phyloP scores from a whole-genome alignment of 129 eudicot species.

The Kitagawia praeruptora region DNA sequence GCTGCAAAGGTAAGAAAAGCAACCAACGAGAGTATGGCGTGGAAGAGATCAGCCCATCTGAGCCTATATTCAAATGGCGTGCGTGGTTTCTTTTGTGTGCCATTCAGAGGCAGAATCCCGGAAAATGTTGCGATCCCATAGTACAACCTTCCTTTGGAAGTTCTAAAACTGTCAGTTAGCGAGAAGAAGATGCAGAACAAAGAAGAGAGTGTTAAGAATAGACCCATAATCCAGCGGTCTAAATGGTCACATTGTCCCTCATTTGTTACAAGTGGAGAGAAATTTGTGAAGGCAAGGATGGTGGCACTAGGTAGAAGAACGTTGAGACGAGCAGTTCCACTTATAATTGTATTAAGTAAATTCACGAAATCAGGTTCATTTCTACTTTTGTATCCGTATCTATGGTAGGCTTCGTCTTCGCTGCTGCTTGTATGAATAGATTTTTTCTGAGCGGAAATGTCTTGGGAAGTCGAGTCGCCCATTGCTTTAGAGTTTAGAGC shows the following conservation, averaged over 20 bases:
- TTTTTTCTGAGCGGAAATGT: not conserved
- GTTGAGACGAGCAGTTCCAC: constrained; percentile 7
- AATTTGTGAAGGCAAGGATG: not conserved
- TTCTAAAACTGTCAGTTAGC: not conserved
- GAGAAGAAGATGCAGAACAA: constrained; percentile 3
- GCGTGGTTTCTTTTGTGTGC: not conserved
- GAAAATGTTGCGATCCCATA: constrained; percentile 2
- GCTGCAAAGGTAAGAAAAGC: constrained; percentile 4
- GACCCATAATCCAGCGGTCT: not conserved
- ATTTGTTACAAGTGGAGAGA: too few relatives aligned
- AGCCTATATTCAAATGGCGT: not conserved
- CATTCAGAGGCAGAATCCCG: not conserved
- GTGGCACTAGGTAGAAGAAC: constrained; percentile 2
- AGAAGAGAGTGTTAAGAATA: not conserved
- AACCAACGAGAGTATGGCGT: not conserved
- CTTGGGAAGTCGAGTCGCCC: not conserved
- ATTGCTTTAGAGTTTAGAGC: not conserved
- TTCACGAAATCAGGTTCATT: not conserved
- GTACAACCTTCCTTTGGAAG: not conserved
- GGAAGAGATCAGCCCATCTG: constrained; percentile 9
- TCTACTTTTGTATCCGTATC: not conserved
- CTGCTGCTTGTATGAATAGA: not conserved
- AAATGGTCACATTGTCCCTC: too few relatives aligned
- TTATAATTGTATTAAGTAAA: not conserved
- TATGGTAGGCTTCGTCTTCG: not conserved